phyloP scores from a whole-genome alignment of 495 filamentous ascomycete species.

The Xylaria scruposa region DNA sequence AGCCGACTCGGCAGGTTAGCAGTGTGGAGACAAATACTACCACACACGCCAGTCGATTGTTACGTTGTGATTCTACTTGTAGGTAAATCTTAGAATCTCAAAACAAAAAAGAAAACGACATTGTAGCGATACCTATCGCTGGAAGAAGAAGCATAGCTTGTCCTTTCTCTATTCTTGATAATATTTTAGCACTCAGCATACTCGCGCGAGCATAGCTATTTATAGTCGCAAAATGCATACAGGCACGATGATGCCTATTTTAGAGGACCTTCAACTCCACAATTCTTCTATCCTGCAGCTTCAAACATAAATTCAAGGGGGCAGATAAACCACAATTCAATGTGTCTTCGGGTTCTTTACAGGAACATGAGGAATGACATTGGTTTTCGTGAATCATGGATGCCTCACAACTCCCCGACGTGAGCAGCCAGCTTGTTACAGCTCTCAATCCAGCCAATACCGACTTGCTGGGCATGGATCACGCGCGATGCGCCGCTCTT shows the following conservation, averaged over 20 bases:
- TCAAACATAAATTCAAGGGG: neutral
- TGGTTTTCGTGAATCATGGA: neutral
- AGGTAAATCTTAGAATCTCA: neutral
- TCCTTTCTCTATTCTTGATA: neutral
- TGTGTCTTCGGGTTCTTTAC: neutral
- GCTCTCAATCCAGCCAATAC: neutral
- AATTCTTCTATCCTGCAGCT: neutral
- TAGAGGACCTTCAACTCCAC: neutral
- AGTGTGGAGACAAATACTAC: neutral
- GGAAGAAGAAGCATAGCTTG: neutral
- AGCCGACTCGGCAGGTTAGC: neutral
- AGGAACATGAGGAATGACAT: neutral
- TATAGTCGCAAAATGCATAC: too few species aligned
- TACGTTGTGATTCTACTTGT: too few species aligned
- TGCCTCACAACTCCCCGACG: neutral
- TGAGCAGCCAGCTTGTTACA: constrained; percentile 5
- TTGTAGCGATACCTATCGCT: neutral
- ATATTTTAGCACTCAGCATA: too few species aligned
- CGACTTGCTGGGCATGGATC: neutral
- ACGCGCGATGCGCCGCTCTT: constrained; percentile 1
- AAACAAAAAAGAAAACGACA: neutral
- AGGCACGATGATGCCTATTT: neutral
- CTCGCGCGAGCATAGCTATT: too few species aligned
- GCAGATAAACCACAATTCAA: neutral
- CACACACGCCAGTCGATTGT: neutral